Conservation (phyloP, 1,284 basidiomycete species). For the Ganoderma sinense region DNA sequence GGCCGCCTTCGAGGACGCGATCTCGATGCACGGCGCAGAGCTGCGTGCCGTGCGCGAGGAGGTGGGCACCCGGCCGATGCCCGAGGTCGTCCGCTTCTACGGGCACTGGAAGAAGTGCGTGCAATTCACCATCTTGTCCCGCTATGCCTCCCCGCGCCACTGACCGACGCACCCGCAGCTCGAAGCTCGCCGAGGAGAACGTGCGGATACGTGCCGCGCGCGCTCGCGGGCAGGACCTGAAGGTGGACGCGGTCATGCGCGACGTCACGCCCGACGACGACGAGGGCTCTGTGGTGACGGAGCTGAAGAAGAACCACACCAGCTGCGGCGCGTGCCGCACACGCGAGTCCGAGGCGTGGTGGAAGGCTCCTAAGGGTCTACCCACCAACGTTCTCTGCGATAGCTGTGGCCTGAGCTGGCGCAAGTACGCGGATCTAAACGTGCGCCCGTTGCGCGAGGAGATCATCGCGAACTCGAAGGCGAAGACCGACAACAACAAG, state of each 20-base stretch:
- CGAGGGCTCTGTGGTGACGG: conserved; percentile 75
- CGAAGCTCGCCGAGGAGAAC: conserved; percentile 73
- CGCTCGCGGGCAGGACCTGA: conserved; percentile 44
- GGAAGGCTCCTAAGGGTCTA: conserved; percentile 86
- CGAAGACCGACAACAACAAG: conserved; percentile 67
- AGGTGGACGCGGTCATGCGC: conserved; percentile 27
- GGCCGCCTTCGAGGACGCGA: conserved; percentile 79
- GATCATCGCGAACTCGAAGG: conserved; percentile 46
- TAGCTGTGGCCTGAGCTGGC: conserved; percentile 81
- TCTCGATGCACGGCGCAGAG: conserved; percentile 76
- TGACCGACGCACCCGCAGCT: conserved; percentile 44
- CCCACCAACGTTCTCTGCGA: conserved; percentile 80
- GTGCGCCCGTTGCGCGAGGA: conserved; percentile 77
- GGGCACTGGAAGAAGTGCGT: conserved; percentile 86
- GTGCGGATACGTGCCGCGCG: conserved; percentile 56
- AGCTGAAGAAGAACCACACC: conserved; percentile 60
- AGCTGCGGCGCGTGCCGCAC: conserved; percentile 83
- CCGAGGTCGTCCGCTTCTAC: conserved; percentile 86
- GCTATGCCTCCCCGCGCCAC: not conserved
- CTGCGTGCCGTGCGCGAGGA: conserved; percentile 81
- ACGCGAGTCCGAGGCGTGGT: conserved; percentile 80
- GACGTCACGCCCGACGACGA: conserved; percentile 58
- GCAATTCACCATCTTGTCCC: not conserved
- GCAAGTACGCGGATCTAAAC: conserved; percentile 89
- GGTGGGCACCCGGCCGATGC: conserved; percentile 71